Conservation (phyloP, 441 rosid species). For the Pelargonium australe region DNA sequence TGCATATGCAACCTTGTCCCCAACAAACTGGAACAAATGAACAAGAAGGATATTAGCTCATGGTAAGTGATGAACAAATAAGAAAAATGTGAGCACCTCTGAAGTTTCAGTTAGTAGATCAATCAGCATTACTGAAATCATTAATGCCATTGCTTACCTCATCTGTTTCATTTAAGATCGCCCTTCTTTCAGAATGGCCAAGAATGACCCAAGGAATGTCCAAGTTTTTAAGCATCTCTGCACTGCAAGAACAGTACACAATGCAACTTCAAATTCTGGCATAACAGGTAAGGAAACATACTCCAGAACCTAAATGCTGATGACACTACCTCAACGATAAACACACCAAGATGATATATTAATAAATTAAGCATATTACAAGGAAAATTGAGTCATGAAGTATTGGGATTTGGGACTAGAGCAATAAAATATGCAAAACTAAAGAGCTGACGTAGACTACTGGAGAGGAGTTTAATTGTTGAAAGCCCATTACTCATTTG, state of each 20-base stretch:
- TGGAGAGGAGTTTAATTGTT: background rate
- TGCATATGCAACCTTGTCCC: conserved; percentile 66
- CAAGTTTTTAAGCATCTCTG: conserved; percentile 63
- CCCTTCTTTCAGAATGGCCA: conserved; percentile 72
- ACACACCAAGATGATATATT: background rate
- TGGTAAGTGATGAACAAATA: background rate
- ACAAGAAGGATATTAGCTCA: conserved; percentile 12
- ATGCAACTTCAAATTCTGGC: background rate
- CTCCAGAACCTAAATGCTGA: background rate
- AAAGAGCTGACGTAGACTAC: background rate
- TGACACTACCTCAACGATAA: background rate
- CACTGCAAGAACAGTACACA: conserved; percentile 30
- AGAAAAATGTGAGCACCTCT: background rate
- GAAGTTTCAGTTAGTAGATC: background rate
- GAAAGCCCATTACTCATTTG: background rate
- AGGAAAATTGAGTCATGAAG: background rate
- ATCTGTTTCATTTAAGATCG: conserved; percentile 43
- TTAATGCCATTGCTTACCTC: conserved; percentile 30
- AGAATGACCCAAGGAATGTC: conserved; percentile 65
- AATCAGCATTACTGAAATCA: background rate
- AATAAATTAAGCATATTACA: background rate
- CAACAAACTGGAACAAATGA: conserved; percentile 42
- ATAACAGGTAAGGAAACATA: too few relatives aligned
- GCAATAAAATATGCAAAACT: background rate
- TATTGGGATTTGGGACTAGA: background rate